Evolutionary conservation across 805 yeast genomes (phyloP), one percentile per base, ranked within the genome.

Genomic region (Yarrowia sp.): DNA sequence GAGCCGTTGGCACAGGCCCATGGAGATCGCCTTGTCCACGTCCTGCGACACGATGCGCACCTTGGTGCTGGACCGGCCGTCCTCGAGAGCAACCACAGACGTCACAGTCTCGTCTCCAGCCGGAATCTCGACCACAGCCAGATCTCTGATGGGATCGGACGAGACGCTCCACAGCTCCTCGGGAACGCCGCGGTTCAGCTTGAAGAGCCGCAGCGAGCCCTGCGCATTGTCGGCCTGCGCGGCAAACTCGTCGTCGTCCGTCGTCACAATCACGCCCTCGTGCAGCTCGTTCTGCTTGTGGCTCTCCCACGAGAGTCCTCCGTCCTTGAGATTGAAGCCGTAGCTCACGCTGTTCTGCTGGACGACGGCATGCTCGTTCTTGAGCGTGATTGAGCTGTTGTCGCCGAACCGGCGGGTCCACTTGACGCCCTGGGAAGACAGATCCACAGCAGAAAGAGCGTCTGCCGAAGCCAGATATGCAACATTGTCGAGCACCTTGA

Each of bases 251-350:
- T 51, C 58, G 16, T 51, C 58, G 5, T 35, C 42, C 14, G 42
- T 33, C n/a, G 58, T 51, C 29, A 51, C 58, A 51, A 51, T 51
- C 2, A 51, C 24, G 3, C 58, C 58, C 31, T 35, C 42, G 16
- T 21, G 33, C 18, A 51, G 42, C 32, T 22, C 42, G 12, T 32
- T 41, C 35, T 49, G 33, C 24, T 33, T 22, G 16, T 51, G 58
- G 42, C 58, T 51, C 27, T 51, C 58, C 58, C 58, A 51, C 7
- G 58, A 33, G 42, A 51, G 12, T 5, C 42, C 58, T 51, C 58
- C 58, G 16, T 51, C 58, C 13, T 6, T 5, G 32, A 51, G 12
- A 35, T 51, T 51, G 58, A 51, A 51, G 42, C 58, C 58, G 19
- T 51, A 51, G 13, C 42, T 35, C n/a, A 35, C 58, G 4, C 24